phyloP scores from a whole-genome alignment of 805 yeast species.

The Barnettozyma sp. region DNA sequence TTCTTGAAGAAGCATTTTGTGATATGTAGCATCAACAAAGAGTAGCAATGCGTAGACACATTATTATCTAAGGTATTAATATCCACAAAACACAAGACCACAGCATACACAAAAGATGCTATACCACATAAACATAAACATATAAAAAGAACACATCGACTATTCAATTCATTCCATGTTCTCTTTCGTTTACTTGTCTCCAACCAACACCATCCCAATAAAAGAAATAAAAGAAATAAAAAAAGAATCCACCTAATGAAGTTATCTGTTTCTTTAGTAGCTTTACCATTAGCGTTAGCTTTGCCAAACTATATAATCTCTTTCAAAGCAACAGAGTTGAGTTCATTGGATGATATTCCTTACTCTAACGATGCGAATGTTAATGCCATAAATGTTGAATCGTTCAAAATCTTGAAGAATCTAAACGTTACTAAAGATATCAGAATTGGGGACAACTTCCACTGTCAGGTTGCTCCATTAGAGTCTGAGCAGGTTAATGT shows the following conservation, averaged over 20 bases:
- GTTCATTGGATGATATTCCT: neutral
- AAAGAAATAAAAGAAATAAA: no score
- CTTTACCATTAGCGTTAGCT: neutral
- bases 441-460: constrained; percentile 8
- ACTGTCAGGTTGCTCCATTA: constrained; percentile 8
- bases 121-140: no score
- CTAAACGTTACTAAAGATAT: constrained; percentile 4
- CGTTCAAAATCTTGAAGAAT: constrained; percentile 6
- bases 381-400: constrained; percentile 4
- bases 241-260: neutral
- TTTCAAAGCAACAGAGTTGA: neutral
- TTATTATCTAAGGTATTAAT: no score
- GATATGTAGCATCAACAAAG: no score
- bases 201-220: no score
- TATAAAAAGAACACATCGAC: no score
- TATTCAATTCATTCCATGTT: no score
- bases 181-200: no score
- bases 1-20: no score
- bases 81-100: no score
- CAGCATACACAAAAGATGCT: no score
- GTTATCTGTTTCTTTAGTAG: neutral
- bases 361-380: neutral
- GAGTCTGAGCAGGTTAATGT: constrained; percentile 2
- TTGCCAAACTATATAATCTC: constrained; percentile 1
- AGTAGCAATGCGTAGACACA: no score